phyloP scores from a whole-genome alignment of 2,329 filamentous ascomycete genomes.

The Penicillium nordicum region DNA sequence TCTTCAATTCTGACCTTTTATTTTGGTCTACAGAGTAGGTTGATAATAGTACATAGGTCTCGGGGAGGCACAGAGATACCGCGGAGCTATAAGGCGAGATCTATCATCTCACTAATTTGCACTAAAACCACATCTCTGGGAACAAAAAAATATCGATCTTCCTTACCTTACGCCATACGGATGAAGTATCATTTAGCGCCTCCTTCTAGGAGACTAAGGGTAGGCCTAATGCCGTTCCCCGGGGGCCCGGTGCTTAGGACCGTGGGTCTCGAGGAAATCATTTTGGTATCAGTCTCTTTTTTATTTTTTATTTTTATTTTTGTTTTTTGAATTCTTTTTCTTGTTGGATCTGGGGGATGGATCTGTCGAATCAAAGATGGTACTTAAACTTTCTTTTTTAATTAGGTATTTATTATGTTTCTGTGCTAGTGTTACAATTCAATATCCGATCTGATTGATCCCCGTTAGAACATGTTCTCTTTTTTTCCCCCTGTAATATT shows the following conservation, averaged over 20 bases:
- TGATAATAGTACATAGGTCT: conserved; percentile 9
- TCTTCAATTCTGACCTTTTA: background rate
- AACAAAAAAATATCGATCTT: conserved; percentile 29
- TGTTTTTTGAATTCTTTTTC: background rate
- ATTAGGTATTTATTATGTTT: background rate
- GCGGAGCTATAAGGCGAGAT: conserved; percentile 28
- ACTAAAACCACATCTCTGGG: conserved; percentile 36
- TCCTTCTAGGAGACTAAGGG: conserved; percentile 23
- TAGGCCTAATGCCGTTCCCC: conserved; percentile 33
- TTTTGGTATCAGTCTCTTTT: conserved; percentile 8
- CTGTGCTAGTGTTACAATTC: background rate
- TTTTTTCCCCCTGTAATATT: background rate
- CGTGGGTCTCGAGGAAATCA: conserved; percentile 21
- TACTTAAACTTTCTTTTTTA: conserved; percentile 7
- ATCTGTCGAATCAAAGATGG: conserved; percentile 17
- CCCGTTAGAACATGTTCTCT: background rate
- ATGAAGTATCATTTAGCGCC: conserved; percentile 26
- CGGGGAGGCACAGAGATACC: conserved; percentile 21
- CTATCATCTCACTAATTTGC: conserved; percentile 38
- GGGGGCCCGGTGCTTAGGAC: conserved; percentile 33
- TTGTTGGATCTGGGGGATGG: conserved; percentile 16
- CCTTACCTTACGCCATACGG: conserved; percentile 29
- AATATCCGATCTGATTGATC: conserved; percentile 9
- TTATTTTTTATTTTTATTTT: background rate
- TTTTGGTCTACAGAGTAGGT: conserved; percentile 1